Base-by-base conservation (phyloP, 208 protist genomes). In the Leishmania major region DNA sequence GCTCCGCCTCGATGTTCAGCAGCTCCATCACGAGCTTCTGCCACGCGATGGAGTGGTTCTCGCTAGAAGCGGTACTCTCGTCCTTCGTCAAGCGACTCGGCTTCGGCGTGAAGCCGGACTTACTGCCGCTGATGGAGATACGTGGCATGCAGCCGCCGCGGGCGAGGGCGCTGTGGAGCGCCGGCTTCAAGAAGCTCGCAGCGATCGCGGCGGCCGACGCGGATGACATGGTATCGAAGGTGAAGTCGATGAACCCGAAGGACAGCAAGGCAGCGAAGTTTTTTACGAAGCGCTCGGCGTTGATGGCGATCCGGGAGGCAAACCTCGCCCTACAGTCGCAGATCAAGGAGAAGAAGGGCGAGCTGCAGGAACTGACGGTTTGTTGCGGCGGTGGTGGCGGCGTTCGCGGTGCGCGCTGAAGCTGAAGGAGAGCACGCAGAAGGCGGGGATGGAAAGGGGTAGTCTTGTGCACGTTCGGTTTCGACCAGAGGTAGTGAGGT, bases 71-170 rank as follows among this genome's bases (percentile, higher is more conserved):
- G 64, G 89, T 98, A 69, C 93, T 98, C 2, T 80, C 91, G 8
- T 94, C 96, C 4, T 96, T 98, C 77, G 89, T 94, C 22, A 93
- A 95, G 84, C 91, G 96, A 7, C 89, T 98, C 1, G 92, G 92
- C 51, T 95, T 96, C 79, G 96, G 96, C 57, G 95, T 96, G 45
- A 93, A 96, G 81, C 92, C 95, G 40, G 96, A 98, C 83, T 89
- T 98, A 79, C 75, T 99, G 78, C 95, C 96, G 66, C 85, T 99
- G 40, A 96, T 97, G 87, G 92, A 98, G 85, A 94, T 99, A 53
- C 70, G 76, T 11, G 91, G 92, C 25, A 85, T 97, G 75, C 92
- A 95, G 79, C 88, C 94, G 6, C 53, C 86, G 43, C 91, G 96
- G 1, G 96, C 96, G 64, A 90, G 96, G n/a, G 90, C 90, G 49